Evolutionary conservation across 2,329 filamentous ascomycete genomes (phyloP), one percentile per base, ranked within the genome.

Genomic region (Nothophaeocryptopus gaeumannii): DNA sequence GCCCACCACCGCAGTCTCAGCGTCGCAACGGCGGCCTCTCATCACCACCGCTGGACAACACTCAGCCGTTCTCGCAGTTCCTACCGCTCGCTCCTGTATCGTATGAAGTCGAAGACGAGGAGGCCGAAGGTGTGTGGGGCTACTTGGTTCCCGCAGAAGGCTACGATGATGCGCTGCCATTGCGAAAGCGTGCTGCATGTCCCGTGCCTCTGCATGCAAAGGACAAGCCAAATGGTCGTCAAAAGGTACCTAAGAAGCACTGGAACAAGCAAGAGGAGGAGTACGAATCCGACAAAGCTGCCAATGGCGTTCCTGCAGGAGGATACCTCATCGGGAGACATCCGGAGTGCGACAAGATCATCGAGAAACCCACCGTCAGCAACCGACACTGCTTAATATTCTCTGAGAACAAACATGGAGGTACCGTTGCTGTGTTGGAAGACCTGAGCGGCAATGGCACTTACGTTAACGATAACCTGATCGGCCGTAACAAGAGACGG

Each of bases 391-490:
- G 85, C 56, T 72, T 88, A 8, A 59, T 89, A 1, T 88, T 87
- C 62, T 77, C 74, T 42, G 79, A 85, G 65, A 82, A 79, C 58
- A 79, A 76, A 55, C 72, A 74, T 43, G 80, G 82, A 31, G 76
- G 78, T 54, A 66, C 75, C 1, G 71, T 83, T 36, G 92, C 89
- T 8, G 80, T 97, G 10, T 71, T 99, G 5, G 91, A 99, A 68
- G 93, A 99, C 68, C 74, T 97, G 14, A 99, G 93, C 5, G 93
- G 85, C 66, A 99, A 99, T 67, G 93, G 93, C 43, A 99, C 95
- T 0, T 99, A 91, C 66, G 86, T 99, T 61, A 97, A 97, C 64
- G 90, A 96, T 62, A 86, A 85, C 12, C 79, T 95, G 29, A 82
- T 99, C 16, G 93, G 93, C 16, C 85, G 92, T 44, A 99, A 99